Conservation (phyloP, 352 stramenopile genomes). For the Phytophthora chlamydospora region DNA sequence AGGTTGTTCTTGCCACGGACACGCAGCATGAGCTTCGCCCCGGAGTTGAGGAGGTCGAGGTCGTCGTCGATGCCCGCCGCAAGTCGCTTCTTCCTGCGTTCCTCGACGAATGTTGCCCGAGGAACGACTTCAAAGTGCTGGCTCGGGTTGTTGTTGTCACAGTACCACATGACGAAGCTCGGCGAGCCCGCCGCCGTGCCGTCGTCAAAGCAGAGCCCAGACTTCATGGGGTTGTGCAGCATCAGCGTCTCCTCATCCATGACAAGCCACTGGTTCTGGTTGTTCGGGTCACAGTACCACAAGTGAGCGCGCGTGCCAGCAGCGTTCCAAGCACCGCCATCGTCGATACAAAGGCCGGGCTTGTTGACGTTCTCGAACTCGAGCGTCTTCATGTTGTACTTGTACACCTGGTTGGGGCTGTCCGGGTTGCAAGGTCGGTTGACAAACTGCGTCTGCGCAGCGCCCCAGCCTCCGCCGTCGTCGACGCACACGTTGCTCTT, state of each 20-base stretch:
- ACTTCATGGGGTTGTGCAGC: conserved; percentile 37
- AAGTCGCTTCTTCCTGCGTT: conserved; percentile 15
- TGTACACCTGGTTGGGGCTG: conserved; percentile 35
- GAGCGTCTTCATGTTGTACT: conserved; percentile 19
- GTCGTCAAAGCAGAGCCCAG: conserved; percentile 40
- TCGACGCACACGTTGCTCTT: conserved; percentile 43
- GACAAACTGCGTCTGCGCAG: conserved; percentile 24
- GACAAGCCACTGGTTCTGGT: conserved; percentile 31
- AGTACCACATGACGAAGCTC: conserved; percentile 13
- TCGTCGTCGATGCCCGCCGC: conserved; percentile 18
- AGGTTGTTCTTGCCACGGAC: conserved; percentile 33
- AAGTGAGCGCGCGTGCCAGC: conserved; percentile 15
- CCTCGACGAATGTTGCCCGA: conserved; percentile 8
- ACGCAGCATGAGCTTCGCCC: conserved; percentile 31
- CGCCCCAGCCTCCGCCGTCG: conserved; percentile 32
- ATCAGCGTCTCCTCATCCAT: conserved; percentile 29
- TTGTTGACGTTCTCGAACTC: conserved; percentile 35
- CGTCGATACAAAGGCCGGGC: conserved; percentile 26
- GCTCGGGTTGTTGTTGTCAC: conserved; percentile 14
- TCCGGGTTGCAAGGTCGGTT: conserved; percentile 25
- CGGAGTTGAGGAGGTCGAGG: conserved; percentile 17
- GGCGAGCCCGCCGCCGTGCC: conserved; percentile 8
- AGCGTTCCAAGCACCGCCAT: conserved; percentile 21
- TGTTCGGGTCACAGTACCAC: conserved; percentile 37
- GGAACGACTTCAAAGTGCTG: conserved; percentile 27